These are phyloP conservation scores for Coemansia sp. DNA, from an alignment of 192 early-diverging fungal species.

Conservation along the genomic window DNA sequence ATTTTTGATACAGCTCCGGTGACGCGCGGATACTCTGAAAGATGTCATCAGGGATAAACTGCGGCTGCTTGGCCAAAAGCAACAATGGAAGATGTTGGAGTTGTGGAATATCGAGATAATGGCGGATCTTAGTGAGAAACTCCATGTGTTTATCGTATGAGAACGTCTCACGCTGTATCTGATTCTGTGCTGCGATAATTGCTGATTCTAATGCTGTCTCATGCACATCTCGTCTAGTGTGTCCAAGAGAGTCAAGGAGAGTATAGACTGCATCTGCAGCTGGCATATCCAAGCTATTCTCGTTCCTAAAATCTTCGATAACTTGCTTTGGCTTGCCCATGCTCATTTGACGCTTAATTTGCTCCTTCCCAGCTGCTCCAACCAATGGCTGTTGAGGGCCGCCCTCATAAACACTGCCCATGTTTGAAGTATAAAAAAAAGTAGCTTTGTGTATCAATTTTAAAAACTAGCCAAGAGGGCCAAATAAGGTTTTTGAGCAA, in stretches of 20 bases:
- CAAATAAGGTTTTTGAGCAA: not conserved
- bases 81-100: slow-evolving; percentile 41
- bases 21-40: slow-evolving; percentile 17
- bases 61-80: slow-evolving; percentile 30
- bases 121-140: slow-evolving; percentile 20
- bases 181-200: slow-evolving; percentile 17
- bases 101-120: slow-evolving; percentile 23
- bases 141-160: slow-evolving; percentile 23
- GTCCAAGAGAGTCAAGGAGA: slow-evolving; percentile 37
- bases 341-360: slow-evolving; percentile 44
- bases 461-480: not conserved
- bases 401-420: not conserved
- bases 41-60: slow-evolving; percentile 26
- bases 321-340: slow-evolving; percentile 29
- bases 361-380: slow-evolving; percentile 26
- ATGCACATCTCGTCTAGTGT: slow-evolving; percentile 31
- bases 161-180: slow-evolving; percentile 23
- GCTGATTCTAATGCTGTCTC: slow-evolving; percentile 23
- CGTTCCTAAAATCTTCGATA: slow-evolving; percentile 23
- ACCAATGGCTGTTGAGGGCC: slow-evolving; percentile 16
- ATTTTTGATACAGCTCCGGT: slow-evolving; percentile 23
- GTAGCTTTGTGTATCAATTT: not conserved
- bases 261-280: slow-evolving; percentile 35
- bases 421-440: not conserved
- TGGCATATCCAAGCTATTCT: slow-evolving; percentile 32